Conservation (phyloP, 257 asterid genomes). For the Plantago major region DNA sequence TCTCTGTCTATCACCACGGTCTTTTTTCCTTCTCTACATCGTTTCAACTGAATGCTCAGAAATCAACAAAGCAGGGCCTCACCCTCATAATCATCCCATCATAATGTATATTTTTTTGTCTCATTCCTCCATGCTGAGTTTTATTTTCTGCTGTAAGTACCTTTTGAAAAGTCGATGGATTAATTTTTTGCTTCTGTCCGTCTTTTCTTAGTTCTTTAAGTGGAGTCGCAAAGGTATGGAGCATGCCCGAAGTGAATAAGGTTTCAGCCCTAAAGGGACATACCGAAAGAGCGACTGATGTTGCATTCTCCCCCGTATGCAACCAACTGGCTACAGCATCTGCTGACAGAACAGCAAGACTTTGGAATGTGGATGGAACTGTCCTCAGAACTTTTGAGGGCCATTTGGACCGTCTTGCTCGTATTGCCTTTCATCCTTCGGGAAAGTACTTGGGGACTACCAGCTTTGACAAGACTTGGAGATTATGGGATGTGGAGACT, state of each 20-base stretch:
- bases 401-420: conserved; percentile 93
- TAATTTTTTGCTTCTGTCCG: conserved; percentile 12
- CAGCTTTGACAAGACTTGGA: conserved; percentile 94
- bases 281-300: conserved; percentile 86
- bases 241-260: conserved; percentile 67
- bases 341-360: conserved; percentile 81
- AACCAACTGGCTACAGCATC: conserved; percentile 81
- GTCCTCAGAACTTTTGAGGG: conserved; percentile 68
- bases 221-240: conserved; percentile 83
- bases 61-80: no score
- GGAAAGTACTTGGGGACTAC: conserved; percentile 92
- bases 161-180: neutral
- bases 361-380: conserved; percentile 76
- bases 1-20: neutral
- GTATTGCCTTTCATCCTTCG: conserved; percentile 84
- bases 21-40: neutral
- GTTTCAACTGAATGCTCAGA: no score
- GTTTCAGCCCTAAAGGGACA: conserved; percentile 80
- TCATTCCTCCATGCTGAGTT: neutral
- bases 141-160: neutral
- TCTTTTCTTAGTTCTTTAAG: conserved; percentile 54
- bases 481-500: conserved; percentile 94
- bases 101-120: neutral
- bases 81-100: no score
- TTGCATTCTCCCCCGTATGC: conserved; percentile 71